These are phyloP conservation scores for Colletotrichum agaves DNA, from an alignment of 2,329 filamentous ascomycete genomes.

Conservation along the genomic window DNA sequence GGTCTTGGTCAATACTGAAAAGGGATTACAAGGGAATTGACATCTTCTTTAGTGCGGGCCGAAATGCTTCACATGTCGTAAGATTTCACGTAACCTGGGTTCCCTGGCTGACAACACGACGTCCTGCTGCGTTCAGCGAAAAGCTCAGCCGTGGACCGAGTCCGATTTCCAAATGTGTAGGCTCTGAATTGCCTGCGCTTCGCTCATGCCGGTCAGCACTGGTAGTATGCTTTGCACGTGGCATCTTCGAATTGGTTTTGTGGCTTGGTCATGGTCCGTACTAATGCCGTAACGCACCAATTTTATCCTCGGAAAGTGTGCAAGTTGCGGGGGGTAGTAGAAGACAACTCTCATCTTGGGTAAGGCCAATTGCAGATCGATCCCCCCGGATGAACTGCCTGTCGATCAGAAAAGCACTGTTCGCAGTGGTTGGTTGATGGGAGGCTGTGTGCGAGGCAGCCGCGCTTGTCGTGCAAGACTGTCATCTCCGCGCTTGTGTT, in stretches of 20 bases:
- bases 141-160: background rate
- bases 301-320: background rate
- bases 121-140: background rate
- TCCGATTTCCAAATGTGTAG: background rate
- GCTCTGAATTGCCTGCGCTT: slow-evolving; percentile 3
- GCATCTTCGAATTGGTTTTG: slow-evolving; percentile 2
- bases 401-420: slow-evolving; percentile 30
- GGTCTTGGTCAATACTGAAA: background rate
- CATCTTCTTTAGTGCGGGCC: background rate
- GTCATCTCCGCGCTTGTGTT: slow-evolving; percentile 35
- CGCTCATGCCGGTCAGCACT: slow-evolving; percentile 22
- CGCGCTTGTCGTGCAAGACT: slow-evolving; percentile 30
- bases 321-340: slow-evolving; percentile 26
- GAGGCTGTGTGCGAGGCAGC: slow-evolving; percentile 3
- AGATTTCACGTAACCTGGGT: background rate
- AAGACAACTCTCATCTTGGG: slow-evolving; percentile 2
- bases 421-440: background rate
- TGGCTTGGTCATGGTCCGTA: background rate
- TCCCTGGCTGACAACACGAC: background rate
- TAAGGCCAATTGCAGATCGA: slow-evolving; percentile 34
- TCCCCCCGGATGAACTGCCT: slow-evolving; percentile 28
- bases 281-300: background rate
- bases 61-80: slow-evolving; percentile 1
- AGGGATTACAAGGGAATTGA: background rate
- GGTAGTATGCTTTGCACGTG: slow-evolving; percentile 1